A percentile compares a stretch with the other conserved stretches of the same genome.
phyloP scores from a whole-genome alignment of 352 stramenopile species.

The Phytophthora capsici region DNA sequence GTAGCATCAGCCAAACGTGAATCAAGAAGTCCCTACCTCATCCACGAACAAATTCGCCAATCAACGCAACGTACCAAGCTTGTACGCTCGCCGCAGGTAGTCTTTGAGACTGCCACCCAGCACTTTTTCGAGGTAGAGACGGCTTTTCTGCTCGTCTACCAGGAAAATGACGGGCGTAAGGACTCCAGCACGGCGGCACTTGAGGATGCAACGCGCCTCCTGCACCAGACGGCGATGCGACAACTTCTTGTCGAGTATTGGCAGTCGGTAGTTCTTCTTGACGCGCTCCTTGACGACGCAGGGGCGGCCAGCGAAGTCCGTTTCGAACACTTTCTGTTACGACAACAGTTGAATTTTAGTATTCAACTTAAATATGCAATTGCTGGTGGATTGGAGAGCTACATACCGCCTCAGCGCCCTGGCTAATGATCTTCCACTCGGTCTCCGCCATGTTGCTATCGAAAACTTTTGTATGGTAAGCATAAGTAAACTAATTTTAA shows the following conservation, averaged over 20 bases:
- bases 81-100: constrained; percentile 63
- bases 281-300: constrained; percentile 87
- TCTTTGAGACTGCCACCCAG: constrained; percentile 75
- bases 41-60: no score
- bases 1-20: neutral
- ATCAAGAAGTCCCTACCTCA: no score
- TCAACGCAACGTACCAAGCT: constrained; percentile 38
- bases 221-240: constrained; percentile 82
- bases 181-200: constrained; percentile 77
- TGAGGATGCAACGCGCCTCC: constrained; percentile 84
- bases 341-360: constrained; percentile 3
- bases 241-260: constrained; percentile 81
- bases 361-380: neutral
- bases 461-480: constrained; percentile 15
- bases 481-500: neutral
- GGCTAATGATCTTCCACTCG: constrained; percentile 75
- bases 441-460: constrained; percentile 45
- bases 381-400: no score
- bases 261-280: constrained; percentile 82
- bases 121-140: constrained; percentile 78
- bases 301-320: constrained; percentile 60
- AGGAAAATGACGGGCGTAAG: constrained; percentile 80
- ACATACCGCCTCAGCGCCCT: constrained; percentile 80
- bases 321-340: constrained; percentile 80
- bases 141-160: constrained; percentile 76